These are phyloP conservation scores for Gracilaria domingensis DNA, from an alignment of 23 red algal genomes.

Conservation along the genomic window DNA sequence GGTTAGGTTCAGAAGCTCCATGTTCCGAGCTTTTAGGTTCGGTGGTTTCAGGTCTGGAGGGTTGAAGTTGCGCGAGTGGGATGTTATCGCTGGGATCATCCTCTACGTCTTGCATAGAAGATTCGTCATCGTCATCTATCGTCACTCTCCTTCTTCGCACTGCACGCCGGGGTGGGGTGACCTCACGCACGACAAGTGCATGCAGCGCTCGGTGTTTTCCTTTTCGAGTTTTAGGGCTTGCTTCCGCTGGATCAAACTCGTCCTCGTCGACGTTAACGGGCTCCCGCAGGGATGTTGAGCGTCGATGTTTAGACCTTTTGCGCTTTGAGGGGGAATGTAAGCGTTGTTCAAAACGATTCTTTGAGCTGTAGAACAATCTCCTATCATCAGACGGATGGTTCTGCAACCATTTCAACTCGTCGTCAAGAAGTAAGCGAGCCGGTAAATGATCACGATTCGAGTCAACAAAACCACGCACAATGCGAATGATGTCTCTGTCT, in stretches of 20 bases:
- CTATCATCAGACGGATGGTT: slow-evolving; percentile 37
- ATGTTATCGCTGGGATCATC: slow-evolving; percentile 9
- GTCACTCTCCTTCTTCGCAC: neutral
- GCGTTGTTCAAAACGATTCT: slow-evolving; percentile 1
- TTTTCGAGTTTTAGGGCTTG: neutral
- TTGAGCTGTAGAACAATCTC: slow-evolving; percentile 36
- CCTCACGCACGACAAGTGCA: neutral
- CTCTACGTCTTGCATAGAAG: neutral
- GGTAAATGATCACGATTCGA: slow-evolving; percentile 15
- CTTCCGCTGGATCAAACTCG: slow-evolving; percentile 19
- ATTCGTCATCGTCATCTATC: slow-evolving; percentile 23
- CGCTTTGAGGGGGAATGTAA: neutral
- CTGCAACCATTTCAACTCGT: slow-evolving; percentile 33
- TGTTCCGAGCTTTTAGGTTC: too few relatives aligned
- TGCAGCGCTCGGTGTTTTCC: neutral
- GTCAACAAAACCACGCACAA: slow-evolving; percentile 65
- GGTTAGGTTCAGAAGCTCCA: too few relatives aligned
- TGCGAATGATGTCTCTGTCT: slow-evolving; percentile 40
- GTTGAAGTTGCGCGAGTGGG: neutral
- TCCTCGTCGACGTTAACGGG: slow-evolving; percentile 30
- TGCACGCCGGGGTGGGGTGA: neutral
- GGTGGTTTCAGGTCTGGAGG: neutral
- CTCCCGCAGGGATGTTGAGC: neutral
- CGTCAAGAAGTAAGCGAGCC: slow-evolving; percentile 27
- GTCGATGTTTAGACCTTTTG: neutral